These are phyloP conservation scores for Aspergillus neotritici DNA, from an alignment of 2,329 filamentous ascomycete species.

Conservation along the genomic window DNA sequence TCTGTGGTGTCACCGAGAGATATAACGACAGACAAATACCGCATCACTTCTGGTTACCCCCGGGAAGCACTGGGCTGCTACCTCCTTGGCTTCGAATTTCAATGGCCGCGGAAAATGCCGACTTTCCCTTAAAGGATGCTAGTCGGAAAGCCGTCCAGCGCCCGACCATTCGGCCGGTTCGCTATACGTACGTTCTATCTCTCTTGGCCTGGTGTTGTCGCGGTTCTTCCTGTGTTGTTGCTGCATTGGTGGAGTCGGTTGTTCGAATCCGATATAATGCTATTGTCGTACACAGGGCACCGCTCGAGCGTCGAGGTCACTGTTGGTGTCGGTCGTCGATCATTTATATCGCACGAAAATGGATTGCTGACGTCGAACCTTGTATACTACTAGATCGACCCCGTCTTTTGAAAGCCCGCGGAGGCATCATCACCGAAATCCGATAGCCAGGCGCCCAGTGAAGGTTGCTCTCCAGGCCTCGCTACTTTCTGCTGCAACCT, in stretches of 20 bases:
- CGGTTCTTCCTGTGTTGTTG: background rate
- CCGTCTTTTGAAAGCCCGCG: slow-evolving; percentile 59
- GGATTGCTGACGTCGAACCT: background rate
- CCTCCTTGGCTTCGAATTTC: slow-evolving; percentile 8
- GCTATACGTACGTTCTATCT: slow-evolving; percentile 23
- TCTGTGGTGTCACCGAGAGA: background rate
- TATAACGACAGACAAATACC: no score
- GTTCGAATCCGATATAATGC: background rate
- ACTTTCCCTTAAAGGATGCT: slow-evolving; percentile 14
- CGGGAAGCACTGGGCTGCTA: background rate
- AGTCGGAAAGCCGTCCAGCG: slow-evolving; percentile 11
- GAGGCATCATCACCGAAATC: slow-evolving; percentile 58
- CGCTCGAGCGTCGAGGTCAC: no score
- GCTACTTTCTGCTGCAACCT: background rate
- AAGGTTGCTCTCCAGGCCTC: slow-evolving; percentile 44
- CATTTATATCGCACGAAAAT: background rate
- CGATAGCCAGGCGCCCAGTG: slow-evolving; percentile 56
- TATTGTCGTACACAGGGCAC: background rate
- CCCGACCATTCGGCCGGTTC: slow-evolving; percentile 14
- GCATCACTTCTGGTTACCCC: no score
- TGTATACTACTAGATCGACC: slow-evolving; percentile 36
- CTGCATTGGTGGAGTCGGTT: no score
- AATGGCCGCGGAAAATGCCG: slow-evolving; percentile 21
- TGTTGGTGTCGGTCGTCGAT: no score
- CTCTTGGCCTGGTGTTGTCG: background rate